A percentile compares a stretch with the other conserved stretches of the same genome.
Evolutionary conservation across 2,329 filamentous ascomycete species (phyloP).

Genomic region (Hymenoscyphus repandus): DNA sequence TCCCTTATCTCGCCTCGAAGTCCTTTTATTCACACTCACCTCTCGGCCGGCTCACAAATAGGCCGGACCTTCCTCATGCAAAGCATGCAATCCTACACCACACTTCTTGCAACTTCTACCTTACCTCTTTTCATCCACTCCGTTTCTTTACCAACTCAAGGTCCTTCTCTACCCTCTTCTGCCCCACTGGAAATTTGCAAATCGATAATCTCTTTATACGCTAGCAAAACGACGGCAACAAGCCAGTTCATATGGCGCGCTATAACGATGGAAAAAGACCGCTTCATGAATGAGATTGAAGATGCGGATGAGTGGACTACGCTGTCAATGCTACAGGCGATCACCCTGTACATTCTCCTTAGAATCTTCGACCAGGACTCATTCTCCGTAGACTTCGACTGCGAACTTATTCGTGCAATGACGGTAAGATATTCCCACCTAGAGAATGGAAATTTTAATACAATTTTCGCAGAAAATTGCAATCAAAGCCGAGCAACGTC

Average conservation of each 20-base stretch:
- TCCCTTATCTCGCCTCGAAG: slow-evolving; percentile 11
- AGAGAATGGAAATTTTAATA: slow-evolving; percentile 7
- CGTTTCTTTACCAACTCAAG: slow-evolving; percentile 11
- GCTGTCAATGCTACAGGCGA: slow-evolving; percentile 16
- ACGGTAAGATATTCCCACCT: slow-evolving; percentile 12
- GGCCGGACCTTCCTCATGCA: slow-evolving; percentile 15
- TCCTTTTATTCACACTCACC: slow-evolving; percentile 15
- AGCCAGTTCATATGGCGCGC: slow-evolving; percentile 18
- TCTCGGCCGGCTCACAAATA: slow-evolving; percentile 14
- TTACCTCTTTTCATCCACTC: slow-evolving; percentile 1
- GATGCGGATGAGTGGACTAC: slow-evolving; percentile 14
- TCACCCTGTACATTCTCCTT: slow-evolving; percentile 18
- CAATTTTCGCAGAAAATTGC: slow-evolving; percentile 4
- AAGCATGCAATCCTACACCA: slow-evolving; percentile 14
- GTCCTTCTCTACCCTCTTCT: slow-evolving; percentile 8
- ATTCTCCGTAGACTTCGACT: slow-evolving; percentile 17
- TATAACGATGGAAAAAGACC: slow-evolving; percentile 18
- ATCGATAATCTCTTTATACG: slow-evolving; percentile 16
- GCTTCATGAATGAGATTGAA: slow-evolving; percentile 14
- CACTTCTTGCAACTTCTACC: slow-evolving; percentile 5
- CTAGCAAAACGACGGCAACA: slow-evolving; percentile 14
- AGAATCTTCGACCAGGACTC: slow-evolving; percentile 17
- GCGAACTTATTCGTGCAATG: slow-evolving; percentile 15
- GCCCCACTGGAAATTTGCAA: slow-evolving; percentile 16
- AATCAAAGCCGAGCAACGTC: slow-evolving; percentile 9